Evolutionary conservation across 768 basidiomycete genomes (phyloP).

Genomic region (Galerina marginata): DNA sequence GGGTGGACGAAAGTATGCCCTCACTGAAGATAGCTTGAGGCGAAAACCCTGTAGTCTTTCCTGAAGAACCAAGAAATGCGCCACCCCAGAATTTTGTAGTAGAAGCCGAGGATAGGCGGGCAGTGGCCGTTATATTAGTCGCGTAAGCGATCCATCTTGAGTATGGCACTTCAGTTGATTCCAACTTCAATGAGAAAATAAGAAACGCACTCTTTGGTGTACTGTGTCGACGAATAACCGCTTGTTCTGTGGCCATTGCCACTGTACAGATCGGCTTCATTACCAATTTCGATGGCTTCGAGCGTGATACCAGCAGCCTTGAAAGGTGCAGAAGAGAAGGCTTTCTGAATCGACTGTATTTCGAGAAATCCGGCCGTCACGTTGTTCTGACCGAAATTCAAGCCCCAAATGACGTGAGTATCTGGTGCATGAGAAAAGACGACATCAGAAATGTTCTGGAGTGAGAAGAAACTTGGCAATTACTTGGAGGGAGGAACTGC

Average conservation of each 20-base stretch:
- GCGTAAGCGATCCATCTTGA: constrained; percentile 61
- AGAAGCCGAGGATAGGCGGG: constrained; percentile 42
- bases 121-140: constrained; percentile 48
- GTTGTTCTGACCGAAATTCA: constrained; percentile 65
- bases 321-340: constrained; percentile 49
- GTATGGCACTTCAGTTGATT: neutral
- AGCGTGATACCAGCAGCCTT: constrained; percentile 48
- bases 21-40: constrained; percentile 61
- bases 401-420: constrained; percentile 69
- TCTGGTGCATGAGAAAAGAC: constrained; percentile 35
- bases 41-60: constrained; percentile 55
- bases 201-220: constrained; percentile 53
- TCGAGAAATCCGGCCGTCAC: constrained; percentile 55
- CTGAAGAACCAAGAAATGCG: constrained; percentile 57
- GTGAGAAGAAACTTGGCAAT: constrained; percentile 15
- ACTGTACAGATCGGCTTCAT: constrained; percentile 63
- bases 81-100: constrained; percentile 52
- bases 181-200: constrained; percentile 6
- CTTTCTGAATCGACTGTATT: constrained; percentile 52
- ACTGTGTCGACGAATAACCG: constrained; percentile 44
- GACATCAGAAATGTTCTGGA: constrained; percentile 2
- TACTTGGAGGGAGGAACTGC: constrained; percentile 58
- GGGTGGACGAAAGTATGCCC: constrained; percentile 52
- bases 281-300: constrained; percentile 67
- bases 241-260: constrained; percentile 48